Evolutionary conservation across 73 alveolate genomes (phyloP).

Genomic region (Loxodes magnus): DNA sequence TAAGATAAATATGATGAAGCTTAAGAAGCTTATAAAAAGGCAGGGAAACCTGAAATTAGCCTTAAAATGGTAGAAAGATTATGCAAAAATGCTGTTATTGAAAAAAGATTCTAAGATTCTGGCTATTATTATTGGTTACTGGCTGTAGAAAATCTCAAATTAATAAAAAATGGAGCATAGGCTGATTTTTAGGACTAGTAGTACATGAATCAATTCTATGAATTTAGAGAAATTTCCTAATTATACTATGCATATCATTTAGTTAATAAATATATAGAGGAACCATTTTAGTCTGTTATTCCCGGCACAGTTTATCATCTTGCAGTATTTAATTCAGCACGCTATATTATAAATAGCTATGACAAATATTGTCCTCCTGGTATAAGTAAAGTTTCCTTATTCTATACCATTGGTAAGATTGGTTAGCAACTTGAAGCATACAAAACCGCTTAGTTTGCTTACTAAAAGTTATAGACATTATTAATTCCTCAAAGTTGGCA

Average conservation of each 20-base stretch:
- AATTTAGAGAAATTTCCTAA: conserved; percentile 59
- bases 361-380: conserved; percentile 37
- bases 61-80: conserved; percentile 66
- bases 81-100: conserved; percentile 77
- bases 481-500: conserved; percentile 86
- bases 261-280: conserved; percentile 74
- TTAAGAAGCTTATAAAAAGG: conserved; percentile 84
- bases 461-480: conserved; percentile 78
- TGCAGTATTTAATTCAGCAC: conserved; percentile 67
- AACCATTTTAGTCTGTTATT: conserved; percentile 62
- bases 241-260: conserved; percentile 72
- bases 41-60: conserved; percentile 75
- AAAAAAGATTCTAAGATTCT: conserved; percentile 87
- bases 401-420: conserved; percentile 59
- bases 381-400: conserved; percentile 52
- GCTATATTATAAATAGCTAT: conserved; percentile 61
- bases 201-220: conserved; percentile 57
- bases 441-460: conserved; percentile 87
- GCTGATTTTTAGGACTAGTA: conserved; percentile 42
- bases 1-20: conserved; percentile 91
- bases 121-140: conserved; percentile 76
- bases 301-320: conserved; percentile 56
- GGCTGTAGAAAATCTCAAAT: conserved; percentile 64
- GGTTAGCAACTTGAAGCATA: conserved; percentile 78
- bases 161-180: conserved; percentile 60